Percentiles rank a stretch among this genome's conserved stretches.
Evolutionary conservation across 768 basidiomycete genomes (phyloP).

Genomic region (Russula brevipes): DNA sequence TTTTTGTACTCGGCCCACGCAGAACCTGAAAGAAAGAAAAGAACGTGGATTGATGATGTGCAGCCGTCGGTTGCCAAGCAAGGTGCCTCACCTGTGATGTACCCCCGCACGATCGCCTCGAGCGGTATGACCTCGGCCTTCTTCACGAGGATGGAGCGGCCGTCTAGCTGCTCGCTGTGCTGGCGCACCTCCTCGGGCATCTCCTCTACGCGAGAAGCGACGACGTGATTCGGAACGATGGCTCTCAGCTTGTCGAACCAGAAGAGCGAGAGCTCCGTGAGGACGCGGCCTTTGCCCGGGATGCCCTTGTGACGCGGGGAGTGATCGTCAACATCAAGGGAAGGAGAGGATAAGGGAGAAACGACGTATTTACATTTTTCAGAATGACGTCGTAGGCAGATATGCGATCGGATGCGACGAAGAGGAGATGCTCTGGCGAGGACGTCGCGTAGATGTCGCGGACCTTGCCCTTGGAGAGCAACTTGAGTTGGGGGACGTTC

Average conservation of each 20-base stretch:
- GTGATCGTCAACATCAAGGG: not conserved
- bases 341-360: not conserved
- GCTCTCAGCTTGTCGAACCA: slow-evolving; percentile 84
- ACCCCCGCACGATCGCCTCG: slow-evolving; percentile 95
- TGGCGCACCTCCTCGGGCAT: slow-evolving; percentile 79
- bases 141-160: slow-evolving; percentile 84
- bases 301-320: slow-evolving; percentile 59
- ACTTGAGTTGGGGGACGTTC: slow-evolving; percentile 53
- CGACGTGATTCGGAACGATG: slow-evolving; percentile 86
- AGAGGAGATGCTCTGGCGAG: slow-evolving; percentile 69
- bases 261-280: slow-evolving; percentile 88
- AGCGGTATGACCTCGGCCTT: slow-evolving; percentile 86
- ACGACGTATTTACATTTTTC: slow-evolving; percentile 55
- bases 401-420: slow-evolving; percentile 93
- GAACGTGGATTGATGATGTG: not conserved
- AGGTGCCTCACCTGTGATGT: slow-evolving; percentile 78
- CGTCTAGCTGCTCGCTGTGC: slow-evolving; percentile 73
- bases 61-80: no score
- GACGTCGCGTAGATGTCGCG: slow-evolving; percentile 87
- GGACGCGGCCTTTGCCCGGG: slow-evolving; percentile 84
- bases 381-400: slow-evolving; percentile 96
- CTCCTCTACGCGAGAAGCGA: slow-evolving; percentile 66
- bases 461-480: slow-evolving; percentile 91
- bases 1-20: slow-evolving; percentile 94
- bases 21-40: slow-evolving; percentile 55